Evolutionary conservation across 441 rosid species (phyloP).

Genomic region (Corymbia citriodora): DNA sequence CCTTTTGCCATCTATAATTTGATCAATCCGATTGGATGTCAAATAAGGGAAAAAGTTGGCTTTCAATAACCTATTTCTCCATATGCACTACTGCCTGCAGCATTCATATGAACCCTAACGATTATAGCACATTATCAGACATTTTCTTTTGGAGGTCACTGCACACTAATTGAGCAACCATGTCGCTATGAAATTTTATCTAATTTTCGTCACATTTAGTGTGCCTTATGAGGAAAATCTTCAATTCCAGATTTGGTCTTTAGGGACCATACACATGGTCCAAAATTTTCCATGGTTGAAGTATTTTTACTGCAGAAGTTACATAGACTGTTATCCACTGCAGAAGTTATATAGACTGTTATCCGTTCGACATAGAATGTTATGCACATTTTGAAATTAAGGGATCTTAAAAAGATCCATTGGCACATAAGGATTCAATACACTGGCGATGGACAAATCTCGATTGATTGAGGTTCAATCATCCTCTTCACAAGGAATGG

Average conservation of each 20-base stretch:
- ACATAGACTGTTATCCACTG: background rate
- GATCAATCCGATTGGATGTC: background rate
- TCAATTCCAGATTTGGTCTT: background rate
- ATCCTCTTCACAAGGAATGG: background rate
- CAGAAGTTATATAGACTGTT: background rate
- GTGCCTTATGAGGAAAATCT: background rate
- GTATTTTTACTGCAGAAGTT: background rate
- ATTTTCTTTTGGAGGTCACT: background rate
- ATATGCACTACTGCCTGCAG: background rate
- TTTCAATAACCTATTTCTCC: background rate
- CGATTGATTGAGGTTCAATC: background rate
- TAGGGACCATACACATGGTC: background rate
- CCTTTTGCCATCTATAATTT: background rate
- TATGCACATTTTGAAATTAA: background rate
- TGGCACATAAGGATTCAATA: background rate
- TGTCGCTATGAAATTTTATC: background rate
- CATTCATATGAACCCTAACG: background rate
- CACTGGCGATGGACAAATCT: background rate
- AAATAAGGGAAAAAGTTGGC: background rate
- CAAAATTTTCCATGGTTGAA: background rate
- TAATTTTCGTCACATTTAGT: background rate
- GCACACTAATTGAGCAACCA: background rate
- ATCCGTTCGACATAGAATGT: background rate
- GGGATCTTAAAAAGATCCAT: background rate
- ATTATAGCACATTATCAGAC: background rate